phyloP scores from a whole-genome alignment of 2,329 filamentous ascomycete genomes.

The Kalmusia sp. region DNA sequence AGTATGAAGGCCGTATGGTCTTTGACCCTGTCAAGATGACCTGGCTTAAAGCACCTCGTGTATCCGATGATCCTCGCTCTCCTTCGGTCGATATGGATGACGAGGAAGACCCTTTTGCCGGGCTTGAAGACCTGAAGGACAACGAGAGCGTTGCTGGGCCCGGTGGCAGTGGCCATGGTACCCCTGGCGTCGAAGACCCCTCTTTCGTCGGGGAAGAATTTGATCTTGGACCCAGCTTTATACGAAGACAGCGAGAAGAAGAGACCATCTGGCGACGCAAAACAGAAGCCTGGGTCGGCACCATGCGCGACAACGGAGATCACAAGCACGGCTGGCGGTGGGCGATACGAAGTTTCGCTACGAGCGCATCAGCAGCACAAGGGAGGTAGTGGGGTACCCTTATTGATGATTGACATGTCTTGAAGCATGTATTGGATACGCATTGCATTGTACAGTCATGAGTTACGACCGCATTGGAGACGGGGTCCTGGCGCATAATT shows the following conservation, averaged over 20 bases:
- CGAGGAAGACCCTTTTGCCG: slow-evolving; percentile 92
- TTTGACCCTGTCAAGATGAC: slow-evolving; percentile 98
- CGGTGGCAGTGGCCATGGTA: slow-evolving; percentile 27
- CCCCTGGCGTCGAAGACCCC: slow-evolving; percentile 34
- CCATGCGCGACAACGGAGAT: slow-evolving; percentile 55
- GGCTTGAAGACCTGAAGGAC: slow-evolving; percentile 91
- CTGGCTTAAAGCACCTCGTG: slow-evolving; percentile 78
- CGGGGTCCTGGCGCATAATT: slow-evolving; percentile 25
- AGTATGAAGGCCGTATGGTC: slow-evolving; percentile 97
- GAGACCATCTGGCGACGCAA: slow-evolving; percentile 90
- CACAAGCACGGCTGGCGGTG: slow-evolving; percentile 71
- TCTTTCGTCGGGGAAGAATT: slow-evolving; percentile 88
- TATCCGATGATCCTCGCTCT: slow-evolving; percentile 40
- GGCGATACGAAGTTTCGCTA: slow-evolving; percentile 65
- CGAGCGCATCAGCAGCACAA: slow-evolving; percentile 29
- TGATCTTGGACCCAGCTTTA: slow-evolving; percentile 94
- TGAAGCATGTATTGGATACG: slow-evolving; percentile 10
- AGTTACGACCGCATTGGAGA: slow-evolving; percentile 41
- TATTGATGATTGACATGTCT: slow-evolving; percentile 17
- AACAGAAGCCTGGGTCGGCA: slow-evolving; percentile 82
- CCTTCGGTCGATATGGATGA: slow-evolving; percentile 74
- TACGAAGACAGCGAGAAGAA: slow-evolving; percentile 86
- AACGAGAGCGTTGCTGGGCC: slow-evolving; percentile 46
- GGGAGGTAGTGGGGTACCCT: slow-evolving; percentile 22
- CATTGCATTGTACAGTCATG: slow-evolving; percentile 34